Conservation (phyloP, 2,329 filamentous ascomycete genomes). For the Fusarium palustre region DNA sequence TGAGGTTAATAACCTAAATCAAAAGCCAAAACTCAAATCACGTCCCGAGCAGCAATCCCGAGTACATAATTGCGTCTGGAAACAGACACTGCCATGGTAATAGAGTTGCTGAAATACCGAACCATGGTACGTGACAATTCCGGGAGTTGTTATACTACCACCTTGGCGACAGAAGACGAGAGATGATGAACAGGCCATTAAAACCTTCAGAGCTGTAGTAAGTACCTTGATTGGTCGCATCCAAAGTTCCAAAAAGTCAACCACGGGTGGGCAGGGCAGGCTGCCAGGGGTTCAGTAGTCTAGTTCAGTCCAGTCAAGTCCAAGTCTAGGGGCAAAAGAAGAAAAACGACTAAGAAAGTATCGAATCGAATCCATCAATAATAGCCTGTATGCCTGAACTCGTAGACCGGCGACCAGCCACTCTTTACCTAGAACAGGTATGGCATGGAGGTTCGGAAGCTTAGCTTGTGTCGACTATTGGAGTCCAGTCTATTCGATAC, state of each 20-base stretch:
- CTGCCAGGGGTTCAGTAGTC: background rate
- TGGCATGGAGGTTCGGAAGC: constrained; percentile 1
- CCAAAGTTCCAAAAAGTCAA: constrained; percentile 16
- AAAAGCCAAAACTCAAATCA: constrained; percentile 20
- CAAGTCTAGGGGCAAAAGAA: constrained; percentile 20
- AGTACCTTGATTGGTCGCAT: constrained; percentile 2
- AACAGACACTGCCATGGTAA: background rate
- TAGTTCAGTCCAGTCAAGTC: background rate
- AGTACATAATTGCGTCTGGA: constrained; percentile 8
- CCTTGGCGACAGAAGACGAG: background rate
- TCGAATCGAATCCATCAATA: background rate
- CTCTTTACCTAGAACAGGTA: constrained; percentile 3
- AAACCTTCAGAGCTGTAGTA: constrained; percentile 8
- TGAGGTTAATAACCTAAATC: background rate
- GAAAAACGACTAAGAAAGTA: constrained; percentile 6
- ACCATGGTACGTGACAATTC: constrained; percentile 15
- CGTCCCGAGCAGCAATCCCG: constrained; percentile 10
- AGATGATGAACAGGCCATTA: constrained; percentile 29
- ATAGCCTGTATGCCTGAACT: background rate
- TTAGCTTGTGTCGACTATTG: constrained; percentile 14
- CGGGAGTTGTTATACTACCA: constrained; percentile 15
- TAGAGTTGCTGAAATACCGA: constrained; percentile 11
- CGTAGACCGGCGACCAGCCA: constrained; percentile 3
- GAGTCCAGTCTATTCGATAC: background rate
- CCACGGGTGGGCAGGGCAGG: background rate